Evolutionary conservation across 257 asterid species (phyloP).

Genomic region (Scutellaria minor): DNA sequence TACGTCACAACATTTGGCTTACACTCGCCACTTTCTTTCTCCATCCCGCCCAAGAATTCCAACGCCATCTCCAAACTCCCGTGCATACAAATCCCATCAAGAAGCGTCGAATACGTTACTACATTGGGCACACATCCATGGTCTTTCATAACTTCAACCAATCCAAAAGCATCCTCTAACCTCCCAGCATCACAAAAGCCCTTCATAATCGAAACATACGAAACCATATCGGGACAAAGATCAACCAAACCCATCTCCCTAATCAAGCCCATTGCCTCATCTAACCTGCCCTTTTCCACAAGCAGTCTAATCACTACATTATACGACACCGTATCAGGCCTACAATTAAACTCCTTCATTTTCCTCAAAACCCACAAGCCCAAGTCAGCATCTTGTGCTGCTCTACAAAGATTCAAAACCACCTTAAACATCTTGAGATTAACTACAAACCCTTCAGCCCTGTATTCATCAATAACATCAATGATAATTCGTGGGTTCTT

Average conservation of each 20-base stretch:
- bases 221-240: constrained; percentile 75
- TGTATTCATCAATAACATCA: constrained; percentile 62
- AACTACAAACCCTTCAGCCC: constrained; percentile 52
- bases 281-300: constrained; percentile 52
- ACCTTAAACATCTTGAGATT: constrained; percentile 71
- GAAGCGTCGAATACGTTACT: constrained; percentile 60
- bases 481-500: constrained; percentile 50
- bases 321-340: constrained; percentile 75
- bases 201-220: constrained; percentile 59
- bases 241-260: constrained; percentile 73
- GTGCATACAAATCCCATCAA: constrained; percentile 71
- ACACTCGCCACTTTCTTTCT: constrained; percentile 52
- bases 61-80: constrained; percentile 69
- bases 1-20: constrained; percentile 76
- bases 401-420: constrained; percentile 71
- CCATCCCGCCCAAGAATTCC: constrained; percentile 68
- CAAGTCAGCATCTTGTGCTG: constrained; percentile 69
- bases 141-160: constrained; percentile 62
- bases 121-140: constrained; percentile 72
- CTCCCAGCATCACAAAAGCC: constrained; percentile 71
- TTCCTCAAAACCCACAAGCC: constrained; percentile 76
- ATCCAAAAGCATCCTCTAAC: constrained; percentile 64
- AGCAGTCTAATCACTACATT: constrained; percentile 74
- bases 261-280: constrained; percentile 67
- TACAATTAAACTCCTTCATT: constrained; percentile 71